phyloP scores from a whole-genome alignment of 768 basidiomycete genomes.

The Cyathus striatus region DNA sequence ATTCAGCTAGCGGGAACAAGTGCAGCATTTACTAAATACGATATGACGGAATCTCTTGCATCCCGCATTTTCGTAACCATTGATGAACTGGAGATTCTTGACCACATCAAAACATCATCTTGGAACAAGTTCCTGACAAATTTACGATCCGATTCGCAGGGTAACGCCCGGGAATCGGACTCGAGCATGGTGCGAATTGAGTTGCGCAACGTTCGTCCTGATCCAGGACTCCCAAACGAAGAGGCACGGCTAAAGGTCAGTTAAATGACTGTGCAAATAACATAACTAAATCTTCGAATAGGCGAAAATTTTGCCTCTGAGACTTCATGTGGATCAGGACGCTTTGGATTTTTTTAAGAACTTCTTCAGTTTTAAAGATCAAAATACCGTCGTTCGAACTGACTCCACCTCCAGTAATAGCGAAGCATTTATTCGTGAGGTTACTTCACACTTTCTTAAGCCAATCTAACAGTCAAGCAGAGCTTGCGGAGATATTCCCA shows the following conservation, averaged over 20 bases:
- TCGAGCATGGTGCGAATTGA: slow-evolving; percentile 94
- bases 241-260: slow-evolving; percentile 77
- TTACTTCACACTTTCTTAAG: neutral
- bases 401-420: slow-evolving; percentile 30
- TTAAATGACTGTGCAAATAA: slow-evolving; percentile 9
- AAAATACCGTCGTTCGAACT: slow-evolving; percentile 31
- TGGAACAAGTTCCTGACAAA: slow-evolving; percentile 97
- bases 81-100: slow-evolving; percentile 80
- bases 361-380: slow-evolving; percentile 86
- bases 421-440: slow-evolving; percentile 38
- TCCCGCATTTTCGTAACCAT: slow-evolving; percentile 67
- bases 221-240: slow-evolving; percentile 58
- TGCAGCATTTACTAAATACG: slow-evolving; percentile 65
- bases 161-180: slow-evolving; percentile 85
- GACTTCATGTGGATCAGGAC: slow-evolving; percentile 96
- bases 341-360: slow-evolving; percentile 97
- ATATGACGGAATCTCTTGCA: slow-evolving; percentile 47
- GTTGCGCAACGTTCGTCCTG: slow-evolving; percentile 68
- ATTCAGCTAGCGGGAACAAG: slow-evolving; percentile 63
- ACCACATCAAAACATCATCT: slow-evolving; percentile 97
- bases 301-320: slow-evolving; percentile 87
- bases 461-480: too few relatives aligned
- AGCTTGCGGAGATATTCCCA: slow-evolving; percentile 93
- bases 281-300: slow-evolving; percentile 22
- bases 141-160: slow-evolving; percentile 77